Evolutionary conservation across 805 yeast species (phyloP).

Genomic region (Hanseniaspora pseudoguilliermondii): DNA sequence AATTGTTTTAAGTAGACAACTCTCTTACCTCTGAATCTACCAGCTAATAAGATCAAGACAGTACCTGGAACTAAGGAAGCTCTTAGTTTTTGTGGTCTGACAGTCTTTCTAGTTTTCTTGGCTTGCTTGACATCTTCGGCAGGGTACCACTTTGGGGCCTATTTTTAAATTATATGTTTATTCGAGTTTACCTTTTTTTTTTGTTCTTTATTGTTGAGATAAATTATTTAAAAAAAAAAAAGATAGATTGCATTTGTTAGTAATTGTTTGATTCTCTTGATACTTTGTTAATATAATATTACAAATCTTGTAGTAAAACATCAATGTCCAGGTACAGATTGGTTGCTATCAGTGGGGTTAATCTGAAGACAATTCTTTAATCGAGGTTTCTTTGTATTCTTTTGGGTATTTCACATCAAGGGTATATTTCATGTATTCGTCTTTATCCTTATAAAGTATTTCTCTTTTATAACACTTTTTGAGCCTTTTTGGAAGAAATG

Average conservation of each 20-base stretch:
- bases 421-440: too few species aligned
- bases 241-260: background rate
- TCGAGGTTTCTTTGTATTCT: too few species aligned
- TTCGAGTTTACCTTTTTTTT: background rate
- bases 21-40: constrained; percentile 99
- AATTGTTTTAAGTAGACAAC: constrained; percentile 93
- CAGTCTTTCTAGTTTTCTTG: constrained; percentile 79
- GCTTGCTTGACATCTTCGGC: constrained; percentile 82
- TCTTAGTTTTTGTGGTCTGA: constrained; percentile 90
- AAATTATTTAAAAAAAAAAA: background rate
- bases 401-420: too few species aligned
- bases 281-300: background rate
- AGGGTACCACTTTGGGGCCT: constrained; percentile 90
- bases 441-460: too few species aligned
- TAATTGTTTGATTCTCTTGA: background rate
- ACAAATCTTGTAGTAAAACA: too few species aligned
- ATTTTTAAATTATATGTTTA: constrained; percentile 5
- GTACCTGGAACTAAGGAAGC: constrained; percentile 95
- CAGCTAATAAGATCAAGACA: constrained; percentile 92
- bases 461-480: too few species aligned
- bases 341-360: too few species aligned
- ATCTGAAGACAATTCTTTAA: too few species aligned
- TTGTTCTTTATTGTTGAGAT: background rate
- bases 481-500: too few species aligned
- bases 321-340: too few species aligned